A percentile compares a stretch with the other conserved stretches of the same genome.
These are phyloP conservation scores for Diaporthe humulicola DNA, from an alignment of 2,329 filamentous ascomycete genomes.

Conservation along the genomic window DNA sequence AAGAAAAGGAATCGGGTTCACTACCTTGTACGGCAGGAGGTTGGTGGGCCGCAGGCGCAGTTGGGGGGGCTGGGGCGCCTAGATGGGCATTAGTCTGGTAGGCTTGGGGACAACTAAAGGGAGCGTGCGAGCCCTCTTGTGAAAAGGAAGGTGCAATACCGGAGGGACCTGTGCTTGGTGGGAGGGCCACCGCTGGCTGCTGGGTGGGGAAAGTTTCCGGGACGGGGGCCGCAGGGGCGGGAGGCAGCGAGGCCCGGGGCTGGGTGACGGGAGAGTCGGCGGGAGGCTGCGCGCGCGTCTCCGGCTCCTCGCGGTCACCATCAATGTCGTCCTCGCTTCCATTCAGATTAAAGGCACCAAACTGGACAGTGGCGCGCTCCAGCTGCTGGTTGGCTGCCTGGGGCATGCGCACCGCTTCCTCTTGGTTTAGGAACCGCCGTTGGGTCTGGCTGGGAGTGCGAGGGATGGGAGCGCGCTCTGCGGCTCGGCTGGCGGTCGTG, in stretches of 20 bases:
- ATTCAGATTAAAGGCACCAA: conserved; percentile 93
- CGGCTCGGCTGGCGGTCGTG: conserved; percentile 85
- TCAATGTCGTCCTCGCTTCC: conserved; percentile 90
- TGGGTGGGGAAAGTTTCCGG: conserved; percentile 68
- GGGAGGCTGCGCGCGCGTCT: conserved; percentile 93
- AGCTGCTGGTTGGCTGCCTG: conserved; percentile 85
- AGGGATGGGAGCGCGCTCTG: conserved; percentile 65
- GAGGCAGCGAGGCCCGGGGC: conserved; percentile 89
- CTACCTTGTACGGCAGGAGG: conserved; percentile 54
- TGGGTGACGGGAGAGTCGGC: conserved; percentile 91
- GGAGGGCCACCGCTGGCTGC: conserved; percentile 65
- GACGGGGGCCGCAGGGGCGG: conserved; percentile 68
- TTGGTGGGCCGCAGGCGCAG: conserved; percentile 46
- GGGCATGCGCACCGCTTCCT: conserved; percentile 98
- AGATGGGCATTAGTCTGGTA: conserved; percentile 31
- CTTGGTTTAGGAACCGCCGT: conserved; percentile 90
- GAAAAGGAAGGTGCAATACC: conserved; percentile 45
- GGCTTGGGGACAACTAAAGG: background rate
- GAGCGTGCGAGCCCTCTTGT: conserved; percentile 19
- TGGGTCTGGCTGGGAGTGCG: conserved; percentile 82
- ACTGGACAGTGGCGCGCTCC: conserved; percentile 92
- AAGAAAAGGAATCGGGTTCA: conserved; percentile 42
- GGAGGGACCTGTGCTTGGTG: conserved; percentile 55
- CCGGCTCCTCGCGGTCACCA: conserved; percentile 93
- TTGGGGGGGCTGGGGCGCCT: conserved; percentile 47